A percentile compares a stretch with the other conserved stretches of the same genome.
Conservation (phyloP, 495 filamentous ascomycete genomes). For the Xylaria palmicola region DNA sequence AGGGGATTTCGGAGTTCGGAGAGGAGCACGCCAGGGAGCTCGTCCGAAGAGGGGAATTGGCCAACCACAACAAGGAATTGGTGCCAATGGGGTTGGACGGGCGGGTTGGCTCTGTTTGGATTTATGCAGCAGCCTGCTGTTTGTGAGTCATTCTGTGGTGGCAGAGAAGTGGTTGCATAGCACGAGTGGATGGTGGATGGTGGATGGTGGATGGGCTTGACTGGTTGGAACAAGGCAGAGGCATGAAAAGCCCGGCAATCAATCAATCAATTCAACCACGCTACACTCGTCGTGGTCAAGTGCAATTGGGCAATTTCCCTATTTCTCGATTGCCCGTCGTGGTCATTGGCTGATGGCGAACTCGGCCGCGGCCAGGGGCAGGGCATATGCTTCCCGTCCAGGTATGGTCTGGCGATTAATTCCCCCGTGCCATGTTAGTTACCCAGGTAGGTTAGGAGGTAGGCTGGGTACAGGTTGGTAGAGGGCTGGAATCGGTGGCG, state of each 20-base stretch:
- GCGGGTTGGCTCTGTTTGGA: conserved; percentile 21
- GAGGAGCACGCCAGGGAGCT: background rate
- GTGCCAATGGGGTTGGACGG: background rate
- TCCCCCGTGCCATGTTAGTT: no score
- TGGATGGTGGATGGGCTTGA: no score
- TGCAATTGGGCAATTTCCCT: conserved; percentile 19
- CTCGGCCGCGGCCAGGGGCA: background rate
- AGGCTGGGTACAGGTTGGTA: no score
- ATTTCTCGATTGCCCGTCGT: conserved; percentile 1
- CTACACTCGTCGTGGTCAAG: conserved; percentile 16
- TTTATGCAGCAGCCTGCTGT: conserved; percentile 15
- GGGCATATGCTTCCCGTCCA: background rate
- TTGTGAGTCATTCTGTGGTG: conserved; percentile 22
- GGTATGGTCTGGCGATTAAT: background rate
- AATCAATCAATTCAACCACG: conserved; percentile 7
- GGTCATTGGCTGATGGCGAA: background rate
- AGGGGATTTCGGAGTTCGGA: conserved; percentile 7
- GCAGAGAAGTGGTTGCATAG: conserved; percentile 15
- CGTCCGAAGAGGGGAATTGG: conserved; percentile 19
- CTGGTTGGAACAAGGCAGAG: conserved; percentile 13
- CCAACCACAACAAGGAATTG: conserved; percentile 27
- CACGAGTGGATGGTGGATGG: background rate
- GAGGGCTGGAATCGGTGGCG: no score
- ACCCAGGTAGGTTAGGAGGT: no score
- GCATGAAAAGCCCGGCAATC: background rate